Percentiles rank a stretch among this genome's conserved stretches.
Evolutionary conservation across 148 eudicot genomes (phyloP).

Genomic region (Nepenthes gracilis): DNA sequence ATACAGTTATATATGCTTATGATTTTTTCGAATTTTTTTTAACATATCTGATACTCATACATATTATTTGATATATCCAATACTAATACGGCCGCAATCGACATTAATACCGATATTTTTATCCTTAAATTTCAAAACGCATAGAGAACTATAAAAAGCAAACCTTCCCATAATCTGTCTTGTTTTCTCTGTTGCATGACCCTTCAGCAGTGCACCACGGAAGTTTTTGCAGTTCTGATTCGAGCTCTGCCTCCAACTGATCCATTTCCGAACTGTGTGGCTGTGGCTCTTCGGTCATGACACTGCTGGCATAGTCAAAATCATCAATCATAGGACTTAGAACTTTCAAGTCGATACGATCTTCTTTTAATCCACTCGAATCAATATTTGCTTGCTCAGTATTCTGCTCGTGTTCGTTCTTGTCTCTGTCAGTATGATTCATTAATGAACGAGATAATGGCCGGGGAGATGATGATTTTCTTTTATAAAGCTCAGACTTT

Average conservation of each 20-base stretch:
- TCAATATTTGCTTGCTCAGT: constrained; percentile 4
- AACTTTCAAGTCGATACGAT: constrained; percentile 8
- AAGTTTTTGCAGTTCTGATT: constrained; percentile 64
- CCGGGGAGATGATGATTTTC: constrained; percentile 17
- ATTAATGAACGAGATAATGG: constrained; percentile 10
- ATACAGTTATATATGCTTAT: too few species aligned
- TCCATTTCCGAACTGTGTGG: constrained; percentile 47
- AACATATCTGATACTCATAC: too few species aligned
- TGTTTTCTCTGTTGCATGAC: constrained; percentile 19
- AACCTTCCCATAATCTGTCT: constrained; percentile 28
- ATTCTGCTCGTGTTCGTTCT: constrained; percentile 1
- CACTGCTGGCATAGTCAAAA: constrained; percentile 41
- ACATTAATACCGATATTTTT: too few species aligned
- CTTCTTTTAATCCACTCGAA: constrained; percentile 4
- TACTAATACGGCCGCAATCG: too few species aligned
- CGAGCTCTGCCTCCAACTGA: constrained; percentile 61
- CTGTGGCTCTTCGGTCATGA: constrained; percentile 37
- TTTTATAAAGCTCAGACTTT: constrained; percentile 39
- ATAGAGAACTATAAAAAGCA: constrained; percentile 4
- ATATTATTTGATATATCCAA: too few species aligned
- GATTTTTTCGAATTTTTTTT: too few species aligned
- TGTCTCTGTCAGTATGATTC: constrained; percentile 6
- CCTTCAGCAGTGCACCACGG: constrained; percentile 33
- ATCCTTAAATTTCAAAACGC: too few species aligned
- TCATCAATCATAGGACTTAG: constrained; percentile 16